Base-by-base conservation (phyloP, 306 rosid species). In the Hylodesmum podocarpum region DNA sequence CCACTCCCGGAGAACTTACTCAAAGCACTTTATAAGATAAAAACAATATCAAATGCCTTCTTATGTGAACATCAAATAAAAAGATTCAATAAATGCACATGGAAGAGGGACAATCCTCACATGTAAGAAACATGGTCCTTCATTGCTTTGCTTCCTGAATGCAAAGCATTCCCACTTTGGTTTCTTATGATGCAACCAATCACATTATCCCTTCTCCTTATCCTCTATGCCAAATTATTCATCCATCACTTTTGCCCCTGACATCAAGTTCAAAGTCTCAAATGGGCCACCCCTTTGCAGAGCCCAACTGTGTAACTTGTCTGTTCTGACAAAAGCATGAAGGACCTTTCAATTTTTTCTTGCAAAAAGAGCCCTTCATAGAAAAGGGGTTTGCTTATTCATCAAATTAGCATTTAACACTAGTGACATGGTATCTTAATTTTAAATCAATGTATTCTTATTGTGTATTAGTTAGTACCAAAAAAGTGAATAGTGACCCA, bases 51-150 rank as follows among this genome's bases (percentile, higher is more conserved):
- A 65, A 68, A 64, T 57, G 31, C 31, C 41, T 51, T 40, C 43
- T 46, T 18, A 37, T 54, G 70, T 44, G 31, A 51, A 24, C 11
- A 70, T 63, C 28, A 72, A 58, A 43, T 16, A 62, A 39, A 83
- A 80, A 24, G 69, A 50, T 69, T 34, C 57, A 55, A 81, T 73
- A 72, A 84, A 77, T 77, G 92, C 92, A 86, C 92, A 88, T 86
- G 90, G 84, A 73, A 73, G 73, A 83, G 85, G 75, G 88, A 77
- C 88, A 86, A 73, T 73, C 50, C 75, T 84, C 90, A 86, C 92
- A 86, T 88, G 92, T 51, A 31, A 80, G 65, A 82, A 86, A 80
- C 88, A 88, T 86, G 92, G 77, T 4, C 50, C 64, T 83, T 69
- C 61, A 41, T 70, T 70, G 64, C 63, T 10, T 28, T 83, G 87